Base-by-base conservation (phyloP, 2,329 filamentous ascomycete genomes). In the Calonectria fujianensis region DNA sequence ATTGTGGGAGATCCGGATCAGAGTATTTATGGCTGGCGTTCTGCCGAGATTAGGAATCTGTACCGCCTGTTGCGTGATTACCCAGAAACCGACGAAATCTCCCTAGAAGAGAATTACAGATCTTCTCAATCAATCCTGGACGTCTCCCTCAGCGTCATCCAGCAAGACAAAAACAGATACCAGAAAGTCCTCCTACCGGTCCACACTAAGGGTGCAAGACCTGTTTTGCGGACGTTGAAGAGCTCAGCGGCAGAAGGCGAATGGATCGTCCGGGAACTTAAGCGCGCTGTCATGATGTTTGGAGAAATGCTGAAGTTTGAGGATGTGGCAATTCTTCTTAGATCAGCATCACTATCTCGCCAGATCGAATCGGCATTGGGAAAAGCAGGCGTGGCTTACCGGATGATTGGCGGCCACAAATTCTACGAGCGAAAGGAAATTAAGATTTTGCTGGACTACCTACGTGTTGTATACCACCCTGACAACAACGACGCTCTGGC, bases 1-100 rank as follows among this genome's bases (percentile, higher is more conserved):
- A 95, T 98, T 74, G 97, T 99, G 6, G 97, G 96, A 41, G 96
- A 99, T 82, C 96, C 97, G 0, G 97, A 99, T 83, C 96, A 99
- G 85, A 98, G 96, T 83, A 99, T 99, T 72, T 99, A 98, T 83
- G 95, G 96, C 27, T 99, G 97, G 89, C 93, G 96, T 27, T 96
- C 95, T 10, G 96, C 97, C 13, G 96, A 99, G 84, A 95, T 96
- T 79, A 94, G 94, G 82, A 99, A 98, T 80, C 89, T 98, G 63
- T 91, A 91, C 77, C 92, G 94, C 3, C 93, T 99, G 88, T 91
- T 95, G 68, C 88, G 88, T 52, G 93, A 95, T 73, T 98, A 94
- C 81, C 93, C 93, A 0, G 90, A 94, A 32, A 97, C 96, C 0
- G 90, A 95, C 6, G 94, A 97, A 73, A 92, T 98, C 57, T 93